Evolutionary conservation across 2,329 filamentous ascomycete species (phyloP).

Genomic region (Fusarium drepaniforme): DNA sequence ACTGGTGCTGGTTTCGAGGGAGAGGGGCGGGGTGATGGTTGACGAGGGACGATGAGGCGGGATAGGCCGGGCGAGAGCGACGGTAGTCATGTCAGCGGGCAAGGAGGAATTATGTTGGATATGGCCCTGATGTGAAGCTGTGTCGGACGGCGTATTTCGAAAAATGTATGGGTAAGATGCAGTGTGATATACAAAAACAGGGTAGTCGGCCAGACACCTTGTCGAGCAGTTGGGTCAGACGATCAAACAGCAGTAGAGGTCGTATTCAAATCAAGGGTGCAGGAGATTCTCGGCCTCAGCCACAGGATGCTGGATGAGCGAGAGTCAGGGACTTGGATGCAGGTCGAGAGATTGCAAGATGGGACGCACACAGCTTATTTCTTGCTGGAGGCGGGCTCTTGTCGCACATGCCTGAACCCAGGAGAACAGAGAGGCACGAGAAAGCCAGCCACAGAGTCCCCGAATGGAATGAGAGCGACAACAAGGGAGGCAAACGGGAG

Average conservation of each 20-base stretch:
- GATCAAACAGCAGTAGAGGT: constrained; percentile 23
- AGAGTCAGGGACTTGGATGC: constrained; percentile 24
- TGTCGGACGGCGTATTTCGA: constrained; percentile 18
- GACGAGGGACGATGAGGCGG: constrained; percentile 59
- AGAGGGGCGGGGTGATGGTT: constrained; percentile 57
- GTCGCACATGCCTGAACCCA: constrained; percentile 40
- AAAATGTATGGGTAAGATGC: constrained; percentile 23
- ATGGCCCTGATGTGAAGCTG: constrained; percentile 11
- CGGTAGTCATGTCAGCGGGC: constrained; percentile 62
- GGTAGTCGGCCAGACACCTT: constrained; percentile 18
- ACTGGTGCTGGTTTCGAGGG: constrained; percentile 49
- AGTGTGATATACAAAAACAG: constrained; percentile 28
- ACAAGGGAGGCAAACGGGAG: constrained; percentile 18
- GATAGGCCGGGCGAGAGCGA: constrained; percentile 64
- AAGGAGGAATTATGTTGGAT: constrained; percentile 13
- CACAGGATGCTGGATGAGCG: constrained; percentile 29
- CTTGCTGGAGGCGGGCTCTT: constrained; percentile 27
- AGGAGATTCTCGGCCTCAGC: constrained; percentile 28
- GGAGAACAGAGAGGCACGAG: constrained; percentile 26
- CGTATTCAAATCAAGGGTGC: constrained; percentile 19
- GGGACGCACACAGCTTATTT: constrained; percentile 38
- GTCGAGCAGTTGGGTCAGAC: constrained; percentile 19
- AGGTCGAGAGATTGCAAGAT: constrained; percentile 27
- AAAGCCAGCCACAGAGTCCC: constrained; percentile 30
- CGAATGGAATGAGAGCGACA: constrained; percentile 21